Evolutionary conservation across 1,139 yeast species (phyloP), one percentile per base, ranked within the genome.

Genomic region (Groenewaldozyma auringiensis): DNA sequence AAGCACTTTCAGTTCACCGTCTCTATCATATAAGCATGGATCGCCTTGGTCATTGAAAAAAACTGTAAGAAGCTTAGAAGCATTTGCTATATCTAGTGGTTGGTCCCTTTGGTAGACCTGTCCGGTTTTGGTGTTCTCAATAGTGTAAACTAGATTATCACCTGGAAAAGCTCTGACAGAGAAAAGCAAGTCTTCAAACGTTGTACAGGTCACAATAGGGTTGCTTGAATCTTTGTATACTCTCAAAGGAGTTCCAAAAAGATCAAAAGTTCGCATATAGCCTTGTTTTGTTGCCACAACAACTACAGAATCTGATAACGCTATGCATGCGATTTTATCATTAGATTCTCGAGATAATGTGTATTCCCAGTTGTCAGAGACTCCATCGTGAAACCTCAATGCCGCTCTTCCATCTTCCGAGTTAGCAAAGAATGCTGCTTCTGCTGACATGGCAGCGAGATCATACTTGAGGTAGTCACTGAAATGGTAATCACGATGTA

Each of bases 401-500:
- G 59, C 49, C 4, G 63, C 53, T 27, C 52, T 51, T 25, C 61
- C 59, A 18, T 56, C 47, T 37, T 48, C 13, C n/a, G 55, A 45
- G 33, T 51, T 48, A 1, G 83, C 94, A 47, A 87, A 73, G 3
- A 87, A 60, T 0, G 83, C 67, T 1, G 94, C 95, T 3, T 71
- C 71, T 31, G 72, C 72, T 46, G 81, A 81, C 57, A 92, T 70
- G 1, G 87, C 77, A 27, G 95, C 94, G 45, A 86, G 67, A 61
- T 87, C 95, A 62, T 72, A 86, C 16, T 77, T 73, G 49, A 73
- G 71, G 42, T 76, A 64, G 62, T 92, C 98, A 41, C 81, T 82
- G 65, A 92, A 89, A 64, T 87, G 94, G 57, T 86, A 87, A 56
- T 87, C 96, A 47, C 81, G 78, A 60, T 81, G 83, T n/a, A 75